Conservation (phyloP, 345 rosid species). For the Brassica napus region Da-Ae NC_063435.1:1424501-1425000, state of each 20-base stretch:
- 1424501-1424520: too few relatives aligned
- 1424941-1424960: not conserved
- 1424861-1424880: too few relatives aligned
- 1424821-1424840: slow-evolving; percentile 22
- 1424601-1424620: too few relatives aligned
- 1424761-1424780: slow-evolving; percentile 1
- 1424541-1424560: too few relatives aligned
- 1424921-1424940: not conserved
- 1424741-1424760: not conserved
- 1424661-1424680: too few relatives aligned
- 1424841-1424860: slow-evolving; percentile 7
- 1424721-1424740: not conserved
- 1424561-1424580: too few relatives aligned
- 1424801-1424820: slow-evolving; percentile 6
- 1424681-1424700: too few relatives aligned
- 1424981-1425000: not conserved
- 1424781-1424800: not conserved
- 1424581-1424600: too few relatives aligned
- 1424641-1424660: too few relatives aligned
- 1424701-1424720: too few relatives aligned
- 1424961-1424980: not conserved
- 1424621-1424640: too few relatives aligned
- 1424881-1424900: slow-evolving; percentile 20
- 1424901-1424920: slow-evolving; percentile 10
- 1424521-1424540: too few relatives aligned